Evolutionary conservation across 1,139 yeast species (phyloP).

Genomic region (Hemisphaericaspora xylofermentans): DNA sequence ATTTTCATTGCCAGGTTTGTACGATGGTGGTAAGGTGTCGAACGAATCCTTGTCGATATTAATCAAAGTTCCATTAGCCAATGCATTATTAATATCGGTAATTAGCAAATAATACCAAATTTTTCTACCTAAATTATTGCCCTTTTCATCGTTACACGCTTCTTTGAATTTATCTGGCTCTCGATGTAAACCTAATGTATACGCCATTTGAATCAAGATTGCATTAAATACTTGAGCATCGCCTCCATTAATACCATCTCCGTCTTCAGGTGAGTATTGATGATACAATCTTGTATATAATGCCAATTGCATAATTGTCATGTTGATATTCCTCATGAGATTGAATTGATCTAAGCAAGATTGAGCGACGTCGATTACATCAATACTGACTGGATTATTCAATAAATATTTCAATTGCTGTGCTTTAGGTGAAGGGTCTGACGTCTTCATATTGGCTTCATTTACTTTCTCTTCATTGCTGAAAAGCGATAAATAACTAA

Average conservation of each 20-base stretch:
- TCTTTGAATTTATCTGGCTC: slow-evolving; percentile 34
- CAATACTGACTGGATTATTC: slow-evolving; percentile 31
- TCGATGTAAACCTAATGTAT: slow-evolving; percentile 46
- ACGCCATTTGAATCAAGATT: slow-evolving; percentile 39
- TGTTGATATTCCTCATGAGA: slow-evolving; percentile 35
- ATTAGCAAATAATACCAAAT: slow-evolving; percentile 32
- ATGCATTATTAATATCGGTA: slow-evolving; percentile 37
- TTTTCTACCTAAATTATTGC: slow-evolving; percentile 34
- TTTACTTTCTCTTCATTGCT: slow-evolving; percentile 32
- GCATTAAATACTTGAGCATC: slow-evolving; percentile 41
- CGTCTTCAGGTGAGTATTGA: slow-evolving; percentile 49
- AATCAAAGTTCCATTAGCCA: slow-evolving; percentile 41
- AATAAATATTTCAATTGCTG: slow-evolving; percentile 27
- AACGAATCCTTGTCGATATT: slow-evolving; percentile 27
- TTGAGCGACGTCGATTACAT: slow-evolving; percentile 36
- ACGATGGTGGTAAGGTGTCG: slow-evolving; percentile 37
- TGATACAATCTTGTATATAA: slow-evolving; percentile 39
- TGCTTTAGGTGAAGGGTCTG: slow-evolving; percentile 23
- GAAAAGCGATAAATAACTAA: slow-evolving; percentile 32
- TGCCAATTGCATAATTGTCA: slow-evolving; percentile 51
- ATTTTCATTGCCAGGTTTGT: slow-evolving; percentile 32
- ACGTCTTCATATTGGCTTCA: slow-evolving; percentile 24
- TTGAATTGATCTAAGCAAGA: slow-evolving; percentile 40
- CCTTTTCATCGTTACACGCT: slow-evolving; percentile 20
- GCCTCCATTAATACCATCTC: slow-evolving; percentile 49